Conservation (phyloP, 2,329 filamentous ascomycete species). For the Gaeumannomyces sp. region DNA sequence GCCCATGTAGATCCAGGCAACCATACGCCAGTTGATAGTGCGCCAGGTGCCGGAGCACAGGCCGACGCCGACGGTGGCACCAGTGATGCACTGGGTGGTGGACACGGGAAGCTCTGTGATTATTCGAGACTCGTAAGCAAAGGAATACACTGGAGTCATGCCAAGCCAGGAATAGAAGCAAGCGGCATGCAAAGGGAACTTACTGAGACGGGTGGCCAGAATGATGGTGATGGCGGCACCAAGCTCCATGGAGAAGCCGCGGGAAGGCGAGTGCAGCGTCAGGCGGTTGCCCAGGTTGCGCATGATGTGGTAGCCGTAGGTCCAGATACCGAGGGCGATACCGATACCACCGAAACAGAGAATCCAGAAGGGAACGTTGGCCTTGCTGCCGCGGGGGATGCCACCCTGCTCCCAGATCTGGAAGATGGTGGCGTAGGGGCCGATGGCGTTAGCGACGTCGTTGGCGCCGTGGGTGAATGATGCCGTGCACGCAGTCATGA, state of each 20-base stretch:
- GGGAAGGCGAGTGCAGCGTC: constrained; percentile 49
- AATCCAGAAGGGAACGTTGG: constrained; percentile 54
- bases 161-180: neutral
- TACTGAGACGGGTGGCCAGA: constrained; percentile 53
- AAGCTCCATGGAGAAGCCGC: constrained; percentile 52
- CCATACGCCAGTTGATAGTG: constrained; percentile 58
- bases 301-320: constrained; percentile 61
- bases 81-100: constrained; percentile 59
- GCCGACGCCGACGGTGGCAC: constrained; percentile 56
- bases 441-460: constrained; percentile 57
- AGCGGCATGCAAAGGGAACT: constrained; percentile 16
- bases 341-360: constrained; percentile 31
- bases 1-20: constrained; percentile 51
- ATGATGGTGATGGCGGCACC: constrained; percentile 57
- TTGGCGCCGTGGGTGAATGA: constrained; percentile 63
- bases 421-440: constrained; percentile 58
- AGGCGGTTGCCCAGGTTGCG: constrained; percentile 51
- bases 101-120: constrained; percentile 50
- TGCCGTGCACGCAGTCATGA: constrained; percentile 55
- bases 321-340: constrained; percentile 48
- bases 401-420: constrained; percentile 48
- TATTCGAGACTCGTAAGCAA: neutral
- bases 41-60: constrained; percentile 53
- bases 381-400: constrained; percentile 31
- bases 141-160: neutral